Base-by-base conservation (phyloP, 1,284 basidiomycete genomes). In the Pholiota adiposa region DNA sequence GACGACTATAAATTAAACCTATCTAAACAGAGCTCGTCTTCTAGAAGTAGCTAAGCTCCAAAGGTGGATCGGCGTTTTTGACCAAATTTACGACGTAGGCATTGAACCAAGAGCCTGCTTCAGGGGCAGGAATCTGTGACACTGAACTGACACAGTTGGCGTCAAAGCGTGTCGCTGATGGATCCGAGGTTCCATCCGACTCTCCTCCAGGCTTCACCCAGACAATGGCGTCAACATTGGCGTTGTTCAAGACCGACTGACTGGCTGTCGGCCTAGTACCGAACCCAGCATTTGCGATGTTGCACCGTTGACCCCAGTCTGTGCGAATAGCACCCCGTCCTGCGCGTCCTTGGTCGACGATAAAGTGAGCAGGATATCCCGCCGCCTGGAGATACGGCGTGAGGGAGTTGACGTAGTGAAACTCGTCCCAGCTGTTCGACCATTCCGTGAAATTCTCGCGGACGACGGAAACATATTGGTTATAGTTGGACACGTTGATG, bases 401-500 rank as follows among this genome's bases (percentile, higher is more conserved):
- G 38, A 71, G 63, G 14, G 63, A 61, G 21, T 62, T 57, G 54
- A 66, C 62, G 54, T 73, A 72, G 50, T 64, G 63, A 14, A 49
- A 54, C 51, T 71, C 68, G 51, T 70, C 68, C 64, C 62, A 68
- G 50, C 58, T 63, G 59, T 64, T 65, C 54, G 66, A 65, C 53
- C 57, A 63, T 25, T 65, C 62, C 19, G 66, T 67, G 33, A 64
- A 62, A 49, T 59, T 60, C 34, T 70, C 69, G 12, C 61, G 63
- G 41, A 62, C 53, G 23, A 48, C 31, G 7, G 65, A 43, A 56
- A 60, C 54, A 56, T 63, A 67, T 33, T 64, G 57, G 61, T 67
- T 70, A 64, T 70, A 74, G 67, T 69, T 67, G 44, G 70, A 65
- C 41, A 71, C 68, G 58, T 72, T 67, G 50, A 66, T 68, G 40